phyloP scores from a whole-genome alignment of 2,329 filamentous ascomycete genomes.

The Diaporthe humulicola region DNA sequence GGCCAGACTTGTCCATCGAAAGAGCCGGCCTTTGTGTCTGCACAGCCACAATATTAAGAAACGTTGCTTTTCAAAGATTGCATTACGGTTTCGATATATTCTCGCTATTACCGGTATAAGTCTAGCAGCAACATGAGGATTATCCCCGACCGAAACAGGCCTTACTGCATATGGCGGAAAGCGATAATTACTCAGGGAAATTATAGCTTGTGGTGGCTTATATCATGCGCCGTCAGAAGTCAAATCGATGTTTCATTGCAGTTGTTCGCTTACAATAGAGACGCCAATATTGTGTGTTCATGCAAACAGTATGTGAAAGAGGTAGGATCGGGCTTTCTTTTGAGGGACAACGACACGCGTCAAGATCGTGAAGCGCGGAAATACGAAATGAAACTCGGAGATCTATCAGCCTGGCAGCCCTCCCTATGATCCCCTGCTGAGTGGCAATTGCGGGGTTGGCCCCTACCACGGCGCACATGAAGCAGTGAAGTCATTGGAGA shows the following conservation, averaged over 20 bases:
- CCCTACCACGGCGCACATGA: background rate
- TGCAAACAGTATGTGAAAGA: background rate
- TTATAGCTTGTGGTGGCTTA: background rate
- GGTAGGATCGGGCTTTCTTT: background rate
- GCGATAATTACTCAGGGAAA: background rate
- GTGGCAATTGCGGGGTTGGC: background rate
- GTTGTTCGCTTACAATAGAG: background rate
- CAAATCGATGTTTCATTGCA: background rate
- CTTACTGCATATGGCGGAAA: background rate
- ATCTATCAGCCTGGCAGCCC: background rate
- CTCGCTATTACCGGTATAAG: background rate
- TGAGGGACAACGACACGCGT: background rate
- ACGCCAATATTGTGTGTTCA: background rate
- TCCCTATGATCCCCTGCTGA: background rate
- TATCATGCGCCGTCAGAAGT: background rate
- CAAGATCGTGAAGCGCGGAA: background rate
- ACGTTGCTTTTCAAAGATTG: background rate
- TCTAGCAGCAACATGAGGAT: background rate
- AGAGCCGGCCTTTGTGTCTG: background rate
- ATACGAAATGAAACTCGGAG: slow-evolving; percentile 6
- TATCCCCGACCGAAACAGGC: background rate
- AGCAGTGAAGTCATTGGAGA: background rate
- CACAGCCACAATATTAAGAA: background rate
- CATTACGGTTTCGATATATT: background rate
- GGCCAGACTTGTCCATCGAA: background rate